phyloP scores from a whole-genome alignment of 2,329 filamentous ascomycete species.

The Cadophora sp. region DNA sequence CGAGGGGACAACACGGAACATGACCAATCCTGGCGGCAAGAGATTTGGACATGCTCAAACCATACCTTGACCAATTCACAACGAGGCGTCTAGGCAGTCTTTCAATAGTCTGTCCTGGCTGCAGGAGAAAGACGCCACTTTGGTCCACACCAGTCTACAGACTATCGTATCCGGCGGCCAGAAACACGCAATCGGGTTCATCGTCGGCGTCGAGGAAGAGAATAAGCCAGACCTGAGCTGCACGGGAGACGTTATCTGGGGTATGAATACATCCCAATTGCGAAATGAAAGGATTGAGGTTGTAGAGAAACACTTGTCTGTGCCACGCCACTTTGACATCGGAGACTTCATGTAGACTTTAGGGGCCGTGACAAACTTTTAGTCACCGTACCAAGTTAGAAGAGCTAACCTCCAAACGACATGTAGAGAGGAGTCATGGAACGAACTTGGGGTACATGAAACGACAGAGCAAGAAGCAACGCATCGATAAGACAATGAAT shows the following conservation, averaged over 20 bases:
- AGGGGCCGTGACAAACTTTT: background rate
- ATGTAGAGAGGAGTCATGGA: too few species aligned
- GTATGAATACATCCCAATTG: background rate
- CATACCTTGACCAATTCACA: background rate
- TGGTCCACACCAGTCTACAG: background rate
- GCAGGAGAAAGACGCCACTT: conserved; percentile 11
- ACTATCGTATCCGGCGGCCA: background rate
- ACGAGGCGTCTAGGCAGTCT: background rate
- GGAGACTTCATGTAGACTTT: background rate
- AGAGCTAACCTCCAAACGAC: too few species aligned
- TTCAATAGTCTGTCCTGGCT: conserved; percentile 11
- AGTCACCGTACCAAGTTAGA: too few species aligned
- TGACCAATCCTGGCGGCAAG: background rate
- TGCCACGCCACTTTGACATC: background rate
- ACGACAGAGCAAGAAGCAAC: too few species aligned
- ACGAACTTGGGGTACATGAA: too few species aligned
- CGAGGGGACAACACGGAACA: background rate
- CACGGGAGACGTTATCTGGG: too few species aligned
- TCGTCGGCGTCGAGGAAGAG: background rate
- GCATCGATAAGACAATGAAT: too few species aligned
- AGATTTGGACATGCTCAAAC: background rate
- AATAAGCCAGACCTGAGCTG: background rate
- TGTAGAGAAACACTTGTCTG: background rate
- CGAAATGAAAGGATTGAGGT: background rate
- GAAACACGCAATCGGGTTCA: background rate